Percentiles rank a stretch among this genome's conserved stretches.
Evolutionary conservation across 2,329 filamentous ascomycete genomes (phyloP).

Genomic region (Bimuria novae-zelandiae): DNA sequence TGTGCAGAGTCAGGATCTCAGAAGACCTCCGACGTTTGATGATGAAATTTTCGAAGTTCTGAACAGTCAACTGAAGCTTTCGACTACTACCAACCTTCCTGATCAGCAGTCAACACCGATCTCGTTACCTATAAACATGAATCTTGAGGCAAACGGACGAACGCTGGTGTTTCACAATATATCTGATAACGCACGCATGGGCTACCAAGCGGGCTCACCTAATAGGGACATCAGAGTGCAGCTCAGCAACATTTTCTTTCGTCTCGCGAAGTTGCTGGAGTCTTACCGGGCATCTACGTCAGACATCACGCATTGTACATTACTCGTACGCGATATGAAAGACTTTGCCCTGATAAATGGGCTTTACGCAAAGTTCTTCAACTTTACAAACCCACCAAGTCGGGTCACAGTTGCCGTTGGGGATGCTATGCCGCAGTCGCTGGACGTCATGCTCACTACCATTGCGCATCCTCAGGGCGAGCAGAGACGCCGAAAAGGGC

Average conservation of each 20-base stretch:
- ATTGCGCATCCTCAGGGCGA: conserved; percentile 40
- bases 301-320: conserved; percentile 52
- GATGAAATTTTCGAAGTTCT: conserved; percentile 57
- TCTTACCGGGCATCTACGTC: conserved; percentile 29
- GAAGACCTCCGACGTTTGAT: conserved; percentile 71
- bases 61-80: not conserved
- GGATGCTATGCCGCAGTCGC: conserved; percentile 60
- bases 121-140: conserved; percentile 19
- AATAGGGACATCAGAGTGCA: conserved; percentile 26
- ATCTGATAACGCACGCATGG: conserved; percentile 26
- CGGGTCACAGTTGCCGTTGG: conserved; percentile 83
- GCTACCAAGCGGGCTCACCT: not conserved
- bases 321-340: conserved; percentile 78
- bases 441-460: conserved; percentile 65
- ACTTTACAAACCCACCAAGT: conserved; percentile 78
- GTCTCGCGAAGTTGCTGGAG: conserved; percentile 34
- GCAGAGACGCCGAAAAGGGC: conserved; percentile 48
- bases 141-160: not conserved
- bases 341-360: conserved; percentile 78
- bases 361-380: conserved; percentile 76
- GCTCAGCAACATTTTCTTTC: conserved; percentile 46
- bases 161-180: conserved; percentile 27
- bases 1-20: conserved; percentile 39
- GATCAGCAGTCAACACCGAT: not conserved
- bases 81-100: not conserved